A percentile compares a stretch with the other conserved stretches of the same genome.
Evolutionary conservation across 139 green algal genomes (phyloP).

Genomic region (Auxenochlorella protothecoides): DNA sequence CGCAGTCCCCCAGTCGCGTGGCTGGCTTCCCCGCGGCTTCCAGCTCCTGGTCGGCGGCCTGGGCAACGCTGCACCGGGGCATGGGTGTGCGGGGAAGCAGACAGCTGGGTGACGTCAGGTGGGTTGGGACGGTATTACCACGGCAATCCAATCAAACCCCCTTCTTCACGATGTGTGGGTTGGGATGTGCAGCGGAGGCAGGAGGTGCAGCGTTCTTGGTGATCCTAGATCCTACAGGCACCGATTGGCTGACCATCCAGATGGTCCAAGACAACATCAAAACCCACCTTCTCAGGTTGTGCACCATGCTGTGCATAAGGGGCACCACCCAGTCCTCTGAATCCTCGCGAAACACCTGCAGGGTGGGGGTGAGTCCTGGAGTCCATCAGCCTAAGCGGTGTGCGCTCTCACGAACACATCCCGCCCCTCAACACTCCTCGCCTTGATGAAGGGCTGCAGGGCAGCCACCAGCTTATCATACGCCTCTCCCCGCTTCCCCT

Average conservation of each 20-base stretch:
- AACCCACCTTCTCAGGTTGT: slow-evolving; percentile 19
- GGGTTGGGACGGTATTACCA: no score
- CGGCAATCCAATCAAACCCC: no score
- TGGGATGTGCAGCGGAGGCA: no score
- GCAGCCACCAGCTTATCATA: slow-evolving; percentile 21
- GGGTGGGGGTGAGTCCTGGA: not conserved
- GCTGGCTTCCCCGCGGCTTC: slow-evolving; percentile 15
- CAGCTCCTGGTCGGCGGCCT: slow-evolving; percentile 34
- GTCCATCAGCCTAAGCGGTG: not conserved
- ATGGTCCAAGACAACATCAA: not conserved
- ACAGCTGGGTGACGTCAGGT: no score
- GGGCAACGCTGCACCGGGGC: slow-evolving; percentile 13
- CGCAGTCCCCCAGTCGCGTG: slow-evolving; percentile 41
- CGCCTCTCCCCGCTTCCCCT: slow-evolving; percentile 19
- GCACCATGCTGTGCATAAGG: slow-evolving; percentile 35
- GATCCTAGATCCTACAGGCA: not conserved
- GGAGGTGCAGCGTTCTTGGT: not conserved
- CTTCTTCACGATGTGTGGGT: no score
- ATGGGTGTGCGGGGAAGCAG: not conserved
- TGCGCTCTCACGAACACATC: not conserved
- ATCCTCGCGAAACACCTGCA: slow-evolving; percentile 34
- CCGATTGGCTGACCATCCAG: not conserved
- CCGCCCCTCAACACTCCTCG: not conserved
- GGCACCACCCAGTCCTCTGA: slow-evolving; percentile 27
- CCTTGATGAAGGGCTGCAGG: slow-evolving; percentile 26